phyloP scores from a whole-genome alignment of 768 basidiomycete genomes.

The Russula sp. region DNA sequence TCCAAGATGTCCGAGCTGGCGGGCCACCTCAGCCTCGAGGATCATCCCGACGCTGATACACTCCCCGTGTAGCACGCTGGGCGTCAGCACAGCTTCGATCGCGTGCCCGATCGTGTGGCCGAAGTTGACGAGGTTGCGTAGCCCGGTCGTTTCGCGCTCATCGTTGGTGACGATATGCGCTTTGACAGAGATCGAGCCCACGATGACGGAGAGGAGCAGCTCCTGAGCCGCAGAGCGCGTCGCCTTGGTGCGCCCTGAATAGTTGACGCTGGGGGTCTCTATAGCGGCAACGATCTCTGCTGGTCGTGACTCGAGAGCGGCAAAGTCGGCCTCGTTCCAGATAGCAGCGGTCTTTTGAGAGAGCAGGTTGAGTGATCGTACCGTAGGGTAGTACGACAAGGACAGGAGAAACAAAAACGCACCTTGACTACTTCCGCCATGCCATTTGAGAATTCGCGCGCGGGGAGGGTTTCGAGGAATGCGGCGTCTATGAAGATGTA shows the following conservation, averaged over 20 bases:
- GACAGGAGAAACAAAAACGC: background rate
- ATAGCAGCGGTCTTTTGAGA: slow-evolving; percentile 88
- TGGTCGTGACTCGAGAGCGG: slow-evolving; percentile 77
- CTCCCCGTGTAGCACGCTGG: slow-evolving; percentile 91
- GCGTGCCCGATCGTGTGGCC: slow-evolving; percentile 98
- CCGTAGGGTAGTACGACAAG: background rate
- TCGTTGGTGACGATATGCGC: slow-evolving; percentile 96
- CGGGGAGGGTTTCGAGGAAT: slow-evolving; percentile 88
- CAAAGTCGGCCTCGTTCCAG: slow-evolving; percentile 89
- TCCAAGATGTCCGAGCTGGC: slow-evolving; percentile 77
- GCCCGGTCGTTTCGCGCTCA: slow-evolving; percentile 83
- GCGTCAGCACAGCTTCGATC: slow-evolving; percentile 93
- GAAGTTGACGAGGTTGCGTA: slow-evolving; percentile 98
- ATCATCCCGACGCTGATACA: slow-evolving; percentile 96
- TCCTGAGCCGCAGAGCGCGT: slow-evolving; percentile 72
- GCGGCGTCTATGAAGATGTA: slow-evolving; percentile 97
- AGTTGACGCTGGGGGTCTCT: slow-evolving; percentile 54
- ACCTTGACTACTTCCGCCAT: slow-evolving; percentile 99
- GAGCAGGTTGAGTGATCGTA: background rate
- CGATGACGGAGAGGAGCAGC: slow-evolving; percentile 84
- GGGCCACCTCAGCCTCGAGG: slow-evolving; percentile 89
- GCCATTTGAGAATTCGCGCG: slow-evolving; percentile 94
- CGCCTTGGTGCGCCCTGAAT: slow-evolving; percentile 46
- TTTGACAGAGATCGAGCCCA: slow-evolving; percentile 91
- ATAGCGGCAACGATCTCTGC: slow-evolving; percentile 84